Evolutionary conservation across 2,329 filamentous ascomycete species (phyloP), one percentile per base, ranked within the genome.

Genomic region (Plenodomus tracheiphilus): DNA sequence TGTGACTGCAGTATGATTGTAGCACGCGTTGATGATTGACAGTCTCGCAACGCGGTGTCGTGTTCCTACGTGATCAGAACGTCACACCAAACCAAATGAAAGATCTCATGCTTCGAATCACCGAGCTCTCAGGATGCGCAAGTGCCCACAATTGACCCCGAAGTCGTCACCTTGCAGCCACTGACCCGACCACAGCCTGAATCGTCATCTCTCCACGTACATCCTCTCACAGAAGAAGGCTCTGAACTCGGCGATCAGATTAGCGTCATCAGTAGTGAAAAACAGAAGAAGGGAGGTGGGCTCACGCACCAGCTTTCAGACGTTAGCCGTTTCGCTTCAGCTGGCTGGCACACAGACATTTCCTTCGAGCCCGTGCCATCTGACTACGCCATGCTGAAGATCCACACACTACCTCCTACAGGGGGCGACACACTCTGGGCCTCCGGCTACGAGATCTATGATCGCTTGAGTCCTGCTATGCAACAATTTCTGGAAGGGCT

Each of bases 41-140:
- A 87, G 85, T 89, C 56, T 88, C 85, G 1, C 81, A 83, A 51
- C 81, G 86, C 0, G 85, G 85, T 9, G 86, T 89, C 3, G 85
- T 88, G 25, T 87, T 88, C 74, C 87, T 89, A 72, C 81, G 85
- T 17, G 78, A 81, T 22, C 86, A 89, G 55, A 73, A 60, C 49
- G 62, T 66, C 8, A 83, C 59, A 75, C 79, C 62, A 70, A 88
- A 32, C 79, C 78, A 54, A 80, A 86, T 62, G 81, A 89, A 89
- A 71, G 74, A 84, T 45, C 76, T 89, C 0, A 81, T 82, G 28
- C 75, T 83, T 11, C 76, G 78, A 1, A 75, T 88, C 2, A 85
- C 85, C 8, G 73, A 82, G 58, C 74, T 87, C 9, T 76, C 79
- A 1, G 84, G 84, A 36, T 65, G 63, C 34, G 62, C 63, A 83